Evolutionary conservation across 2,329 filamentous ascomycete species (phyloP).

Genomic region (Calonectria pseudoturangicola): DNA sequence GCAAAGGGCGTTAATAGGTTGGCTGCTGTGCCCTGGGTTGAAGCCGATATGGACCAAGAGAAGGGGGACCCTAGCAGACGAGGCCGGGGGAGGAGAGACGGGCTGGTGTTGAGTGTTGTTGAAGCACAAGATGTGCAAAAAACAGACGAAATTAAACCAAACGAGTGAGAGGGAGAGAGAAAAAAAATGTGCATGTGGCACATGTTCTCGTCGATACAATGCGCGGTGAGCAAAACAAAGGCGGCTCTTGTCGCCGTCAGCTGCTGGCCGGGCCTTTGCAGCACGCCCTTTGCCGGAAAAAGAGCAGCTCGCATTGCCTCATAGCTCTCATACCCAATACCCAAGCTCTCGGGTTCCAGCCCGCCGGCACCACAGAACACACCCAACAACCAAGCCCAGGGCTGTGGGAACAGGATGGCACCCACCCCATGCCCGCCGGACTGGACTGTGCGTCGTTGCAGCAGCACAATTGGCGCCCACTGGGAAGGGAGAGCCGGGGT

Average conservation of each 20-base stretch:
- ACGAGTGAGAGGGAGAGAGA: too few species aligned
- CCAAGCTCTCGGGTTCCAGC: constrained; percentile 29
- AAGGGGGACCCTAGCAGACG: constrained; percentile 8
- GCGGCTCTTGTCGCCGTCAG: constrained; percentile 22
- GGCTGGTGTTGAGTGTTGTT: not conserved
- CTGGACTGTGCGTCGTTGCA: constrained; percentile 9
- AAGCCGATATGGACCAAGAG: constrained; percentile 13
- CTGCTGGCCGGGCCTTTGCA: not conserved
- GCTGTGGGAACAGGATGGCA: constrained; percentile 29
- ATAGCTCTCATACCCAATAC: not conserved
- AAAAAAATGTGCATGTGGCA: not conserved
- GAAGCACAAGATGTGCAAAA: not conserved
- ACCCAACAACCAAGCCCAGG: constrained; percentile 30
- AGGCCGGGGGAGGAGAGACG: not conserved
- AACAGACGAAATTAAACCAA: not conserved
- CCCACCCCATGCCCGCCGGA: constrained; percentile 18
- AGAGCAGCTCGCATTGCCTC: constrained; percentile 13
- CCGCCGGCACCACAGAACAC: constrained; percentile 2
- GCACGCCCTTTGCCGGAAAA: not conserved
- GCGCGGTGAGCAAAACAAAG: constrained; percentile 9
- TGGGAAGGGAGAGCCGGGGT: constrained; percentile 5
- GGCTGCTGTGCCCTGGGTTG: constrained; percentile 23
- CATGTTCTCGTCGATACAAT: too few species aligned
- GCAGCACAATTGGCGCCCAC: constrained; percentile 20
- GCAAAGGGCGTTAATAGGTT: constrained; percentile 19